Evolutionary conservation across 305 asterid species (phyloP), one percentile per base, ranked within the genome.

Genomic region (Coffea humblotiana): DNA sequence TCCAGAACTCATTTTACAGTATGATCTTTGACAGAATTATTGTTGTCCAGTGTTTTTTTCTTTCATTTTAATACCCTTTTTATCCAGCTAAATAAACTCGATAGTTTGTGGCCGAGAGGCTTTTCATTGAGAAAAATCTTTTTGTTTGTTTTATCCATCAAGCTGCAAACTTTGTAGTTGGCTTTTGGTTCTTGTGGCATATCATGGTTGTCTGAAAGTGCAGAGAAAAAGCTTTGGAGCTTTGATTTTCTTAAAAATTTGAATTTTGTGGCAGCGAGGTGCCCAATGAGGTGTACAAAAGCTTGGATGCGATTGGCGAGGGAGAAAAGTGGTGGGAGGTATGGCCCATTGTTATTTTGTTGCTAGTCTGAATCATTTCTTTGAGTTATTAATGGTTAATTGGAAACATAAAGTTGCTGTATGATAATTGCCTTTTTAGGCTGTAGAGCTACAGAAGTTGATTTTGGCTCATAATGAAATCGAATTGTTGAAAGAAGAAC

Each of bases 301-400:
- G 93, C 75, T 83, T 92, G 91, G 97, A 96, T 80, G 92, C 98
- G 73, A 85, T 90, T 79, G 88, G 94, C 66, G 90, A 85, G 72
- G 98, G 92, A 80, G 98, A 94, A 89, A 96, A 96, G 79, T 96
- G 99, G 99, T 96, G 99, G 99, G 99, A 96, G 99, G 99, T 96
- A 94, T 70, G 10, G 15, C 4, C 69, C 49, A 15, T 10, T 1
- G 12, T n/a, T 67, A 25, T 68, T 21, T 61, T 72, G 78, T 67
- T 68, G 51, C 51, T 68, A 23, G 29, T 5, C 2, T 27, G 40
- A 47, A 25, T 29, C 63, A 23, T 52, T 70, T 40, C 23, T 52
- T 12, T 45, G 56, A 56, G 37, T 9, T 71, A 71, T 10, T 5
- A 8, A 35, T 29, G 32, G 74, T 13, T 51, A 14, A 14, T 67